These are phyloP conservation scores for Porcisia hertigi DNA, from an alignment of 208 protist genomes.

Conservation along the genomic window DNA sequence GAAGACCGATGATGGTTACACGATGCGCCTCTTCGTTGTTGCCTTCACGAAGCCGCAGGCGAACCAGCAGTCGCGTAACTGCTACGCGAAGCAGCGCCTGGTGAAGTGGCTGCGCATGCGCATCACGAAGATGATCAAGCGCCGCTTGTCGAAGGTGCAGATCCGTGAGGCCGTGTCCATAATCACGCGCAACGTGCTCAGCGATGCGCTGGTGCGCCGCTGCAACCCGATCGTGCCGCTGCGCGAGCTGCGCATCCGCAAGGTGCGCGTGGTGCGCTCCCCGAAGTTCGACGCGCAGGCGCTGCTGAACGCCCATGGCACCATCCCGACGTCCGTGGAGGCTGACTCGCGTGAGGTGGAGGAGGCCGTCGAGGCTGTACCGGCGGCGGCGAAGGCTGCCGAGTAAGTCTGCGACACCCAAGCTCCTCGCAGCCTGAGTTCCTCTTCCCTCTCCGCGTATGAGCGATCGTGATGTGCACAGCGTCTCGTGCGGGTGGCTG, in stretches of 20 bases:
- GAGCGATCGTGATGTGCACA: constrained; percentile 3
- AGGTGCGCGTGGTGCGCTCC: constrained; percentile 96
- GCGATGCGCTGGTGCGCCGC: constrained; percentile 94
- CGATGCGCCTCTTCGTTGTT: constrained; percentile 97
- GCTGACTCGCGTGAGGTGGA: constrained; percentile 76
- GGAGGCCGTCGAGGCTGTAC: constrained; percentile 61
- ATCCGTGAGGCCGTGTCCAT: constrained; percentile 96
- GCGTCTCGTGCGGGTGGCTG: neutral
- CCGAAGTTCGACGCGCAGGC: constrained; percentile 96
- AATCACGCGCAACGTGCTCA: constrained; percentile 94
- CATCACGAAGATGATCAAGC: constrained; percentile 96
- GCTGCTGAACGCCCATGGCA: constrained; percentile 92
- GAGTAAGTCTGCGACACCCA: constrained; percentile 18
- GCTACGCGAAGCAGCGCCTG: constrained; percentile 97
- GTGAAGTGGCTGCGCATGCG: constrained; percentile 94
- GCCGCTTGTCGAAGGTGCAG: constrained; percentile 81
- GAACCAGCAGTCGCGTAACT: constrained; percentile 96
- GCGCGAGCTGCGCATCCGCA: constrained; percentile 98
- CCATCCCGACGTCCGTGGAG: constrained; percentile 82
- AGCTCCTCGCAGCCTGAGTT: neutral
- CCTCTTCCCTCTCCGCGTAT: neutral
- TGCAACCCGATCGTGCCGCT: constrained; percentile 97
- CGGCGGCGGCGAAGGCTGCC: constrained; percentile 33
- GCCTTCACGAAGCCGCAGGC: constrained; percentile 96
- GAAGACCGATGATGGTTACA: constrained; percentile 98